Base-by-base conservation (phyloP, 2,329 filamentous ascomycete genomes). In the Chaetomium sp. region DNA sequence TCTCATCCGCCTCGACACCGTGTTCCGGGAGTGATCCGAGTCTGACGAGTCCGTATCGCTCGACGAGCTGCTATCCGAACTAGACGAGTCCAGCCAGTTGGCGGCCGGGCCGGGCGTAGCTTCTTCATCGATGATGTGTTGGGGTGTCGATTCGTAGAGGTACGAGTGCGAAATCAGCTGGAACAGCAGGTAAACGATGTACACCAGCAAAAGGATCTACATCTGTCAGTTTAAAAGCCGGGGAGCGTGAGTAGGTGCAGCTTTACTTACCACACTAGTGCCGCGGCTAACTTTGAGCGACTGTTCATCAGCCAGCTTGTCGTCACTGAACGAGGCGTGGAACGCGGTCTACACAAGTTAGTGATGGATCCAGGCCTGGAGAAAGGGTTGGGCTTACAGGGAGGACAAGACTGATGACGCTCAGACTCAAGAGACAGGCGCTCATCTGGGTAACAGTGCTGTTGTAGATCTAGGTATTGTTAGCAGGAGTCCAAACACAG, bases 401-500 rank as follows among this genome's bases (percentile, higher is more conserved):
- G 10, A 96, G 74, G 33, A 96, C 80, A 27, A 96, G 77, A 75
- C 91, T 96, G 72, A 89, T 91, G 58, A 95, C 91, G 67, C 88
- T 91, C 71, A 96, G 72, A 76, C 89, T 95, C 63, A 96, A 81
- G 64, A 96, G 78, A 73, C 90, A 95, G 51, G 91, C 91, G 69
- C 90, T 96, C 89, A 96, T 96, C 70, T 96, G 91, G 0, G 91
- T 96, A 56, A 96, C 89, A 27, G 89, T 96, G 72, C 85, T 94
- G 73, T 96, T 96, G 74, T 96, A 96, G 60, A 96, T 86, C 82
- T 88, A 27, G 53, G 10, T 33, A 9, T 33, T 36, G 53, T 63
- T 36, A 62, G 57, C 37, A 42, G 32, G 6, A 19, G 11, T 27
- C 34, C 6, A 27, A 8, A 7, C 6, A 7, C 14, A 45, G 3